Evolutionary conservation across 352 stramenopile species (phyloP).

Genomic region (Phytophthora sansomeana): DNA sequence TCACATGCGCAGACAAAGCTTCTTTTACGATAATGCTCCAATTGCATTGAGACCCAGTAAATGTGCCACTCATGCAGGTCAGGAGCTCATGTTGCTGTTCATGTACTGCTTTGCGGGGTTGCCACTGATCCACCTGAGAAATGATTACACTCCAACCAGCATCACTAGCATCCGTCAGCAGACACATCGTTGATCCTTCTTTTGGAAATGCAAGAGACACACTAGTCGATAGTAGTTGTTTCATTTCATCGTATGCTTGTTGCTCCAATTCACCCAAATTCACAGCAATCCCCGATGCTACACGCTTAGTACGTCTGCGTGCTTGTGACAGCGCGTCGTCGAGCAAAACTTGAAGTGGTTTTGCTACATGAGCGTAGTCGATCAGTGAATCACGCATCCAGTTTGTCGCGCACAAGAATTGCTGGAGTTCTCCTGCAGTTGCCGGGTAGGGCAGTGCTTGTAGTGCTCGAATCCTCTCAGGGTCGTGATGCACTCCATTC

Average conservation of each 20-base stretch:
- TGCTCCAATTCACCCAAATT: not conserved
- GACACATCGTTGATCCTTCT: not conserved
- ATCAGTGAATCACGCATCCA: constrained; percentile 2
- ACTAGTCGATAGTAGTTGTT: not conserved
- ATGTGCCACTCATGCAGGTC: too few relatives aligned
- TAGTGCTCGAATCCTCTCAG: not conserved
- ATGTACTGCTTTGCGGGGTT: too few relatives aligned
- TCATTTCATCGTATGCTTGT: not conserved
- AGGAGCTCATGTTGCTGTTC: too few relatives aligned
- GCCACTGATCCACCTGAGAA: too few relatives aligned
- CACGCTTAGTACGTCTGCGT: not conserved
- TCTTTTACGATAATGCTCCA: too few relatives aligned
- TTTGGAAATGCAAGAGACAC: not conserved
- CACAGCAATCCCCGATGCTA: not conserved
- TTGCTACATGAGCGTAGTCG: not conserved
- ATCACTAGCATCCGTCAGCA: not conserved
- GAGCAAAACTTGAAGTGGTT: not conserved
- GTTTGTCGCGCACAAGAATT: constrained; percentile 14
- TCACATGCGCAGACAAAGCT: too few relatives aligned
- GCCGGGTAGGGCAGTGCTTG: not conserved
- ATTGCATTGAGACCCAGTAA: too few relatives aligned
- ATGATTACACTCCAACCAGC: not conserved
- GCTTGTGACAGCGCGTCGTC: not conserved
- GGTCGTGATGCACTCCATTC: constrained; percentile 3
- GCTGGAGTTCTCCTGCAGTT: constrained; percentile 5